Evolutionary conservation across 768 basidiomycete species (phyloP), one percentile per base, ranked within the genome.

Genomic region (Fibroporia radiculosa): DNA sequence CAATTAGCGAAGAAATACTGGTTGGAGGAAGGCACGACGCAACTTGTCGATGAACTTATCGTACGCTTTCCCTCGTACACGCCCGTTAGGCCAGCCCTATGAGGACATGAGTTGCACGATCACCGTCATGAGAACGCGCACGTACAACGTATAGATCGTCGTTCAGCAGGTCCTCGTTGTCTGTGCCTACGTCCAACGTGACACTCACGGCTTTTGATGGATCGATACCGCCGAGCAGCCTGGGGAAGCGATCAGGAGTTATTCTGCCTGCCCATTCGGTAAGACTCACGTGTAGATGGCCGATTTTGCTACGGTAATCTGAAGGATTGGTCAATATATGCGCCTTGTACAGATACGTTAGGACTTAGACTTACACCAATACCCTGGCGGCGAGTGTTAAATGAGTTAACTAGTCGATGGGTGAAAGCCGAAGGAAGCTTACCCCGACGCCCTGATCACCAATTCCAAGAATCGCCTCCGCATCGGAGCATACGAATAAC

Each of bases 381-480:
- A 19, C 67, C 66, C 66, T 68, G 37, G 38, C 13, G 31, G n/a
- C n/a, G n/a, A n/a, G n/a, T n/a, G n/a, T 14, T 3, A 45, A 12
- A 10, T 3, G 22, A 38, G 20, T 41, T 29, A 31, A 22, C 22
- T 29, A 27, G n/a, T 19, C 19, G 20, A 22, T 12, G n/a, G n/a
- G n/a, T n/a, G n/a, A n/a, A n/a, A n/a, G n/a, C n/a, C n/a, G n/a
- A n/a, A n/a, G 16, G 18, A 13, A 24, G 25, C 71, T 16, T 59
- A 82, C 80, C 43, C 78, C 77, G 31, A 91, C 88, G 45, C 90
- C 82, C 58, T 79, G 78, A 53, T 80, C 78, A 37, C 80, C 80
- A 45, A 82, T 80, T 13, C 91, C 91, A 8, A 93, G 67, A 47
- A 93, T 92, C 0, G 86, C 85, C 54, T 91, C 89, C 3, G 82